Evolutionary conservation across 768 basidiomycete species (phyloP).

Genomic region (Tylopilus cervinicoccineus): DNA sequence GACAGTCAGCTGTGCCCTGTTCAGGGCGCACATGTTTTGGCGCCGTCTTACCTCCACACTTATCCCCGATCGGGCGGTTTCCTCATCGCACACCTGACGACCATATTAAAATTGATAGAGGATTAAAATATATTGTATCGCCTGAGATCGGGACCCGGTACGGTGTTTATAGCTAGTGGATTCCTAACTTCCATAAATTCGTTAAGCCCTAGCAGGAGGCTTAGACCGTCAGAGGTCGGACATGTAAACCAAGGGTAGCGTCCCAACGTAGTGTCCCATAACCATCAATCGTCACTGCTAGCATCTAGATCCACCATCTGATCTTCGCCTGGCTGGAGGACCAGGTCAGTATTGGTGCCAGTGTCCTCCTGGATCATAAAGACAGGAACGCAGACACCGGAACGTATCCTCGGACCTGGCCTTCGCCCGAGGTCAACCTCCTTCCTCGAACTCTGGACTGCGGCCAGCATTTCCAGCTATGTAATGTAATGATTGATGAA

Average conservation of each 20-base stretch:
- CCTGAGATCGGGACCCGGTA: no score
- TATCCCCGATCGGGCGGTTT: constrained; percentile 81
- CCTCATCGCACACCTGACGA: constrained; percentile 54
- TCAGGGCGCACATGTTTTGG: neutral
- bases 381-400: constrained; percentile 45
- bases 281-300: constrained; percentile 12
- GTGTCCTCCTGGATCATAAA: constrained; percentile 24
- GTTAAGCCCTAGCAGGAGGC: neutral
- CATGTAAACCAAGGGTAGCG: neutral
- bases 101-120: constrained; percentile 48
- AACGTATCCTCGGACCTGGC: constrained; percentile 61
- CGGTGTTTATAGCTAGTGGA: no score
- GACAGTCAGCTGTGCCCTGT: neutral
- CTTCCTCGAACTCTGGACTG: constrained; percentile 46
- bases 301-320: constrained; percentile 21
- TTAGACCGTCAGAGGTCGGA: neutral
- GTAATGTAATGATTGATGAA: neutral
- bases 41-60: constrained; percentile 45
- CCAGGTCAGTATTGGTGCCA: constrained; percentile 2
- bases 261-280: neutral
- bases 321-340: constrained; percentile 4
- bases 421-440: constrained; percentile 57
- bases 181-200: neutral
- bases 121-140: no score
- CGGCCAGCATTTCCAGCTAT: constrained; percentile 56